Evolutionary conservation across 257 asterid genomes (phyloP), one percentile per base, ranked within the genome.

Genomic region (Ajuga chamaepitys): DNA sequence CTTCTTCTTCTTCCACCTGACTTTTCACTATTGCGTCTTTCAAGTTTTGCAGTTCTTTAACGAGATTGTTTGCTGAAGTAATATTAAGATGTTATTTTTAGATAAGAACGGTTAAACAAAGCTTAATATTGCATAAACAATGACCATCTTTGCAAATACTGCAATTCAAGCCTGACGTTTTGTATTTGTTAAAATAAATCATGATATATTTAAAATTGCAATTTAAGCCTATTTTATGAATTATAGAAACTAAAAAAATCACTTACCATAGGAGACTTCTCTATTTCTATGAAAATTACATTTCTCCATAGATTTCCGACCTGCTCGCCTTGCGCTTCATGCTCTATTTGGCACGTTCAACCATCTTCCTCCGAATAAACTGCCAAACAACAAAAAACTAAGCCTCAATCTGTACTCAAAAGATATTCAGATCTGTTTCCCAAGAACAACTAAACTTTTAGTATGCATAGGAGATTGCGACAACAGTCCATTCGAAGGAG

Each of bases 381-480:
- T 85, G 70, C 5, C 60, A 20, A 65, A 25, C 5, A 28, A 28
- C 2, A n/a, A n/a, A n/a, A n/a, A n/a, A n/a, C n/a, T n/a, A 3
- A 1, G 50, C 12, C 50, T 7, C 12, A 42, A 40, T 28, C 34
- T 2, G n/a, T n/a, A n/a, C n/a, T n/a, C n/a, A n/a, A n/a, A n/a
- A n/a, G n/a, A n/a, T n/a, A n/a, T 3, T 3, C 50, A 10, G 17
- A 80, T 79, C 86, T 81, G 83, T 57, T 66, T 78, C 25, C 73
- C 68, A 3, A 85, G 84, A 68, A 83, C 77, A 11, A 83, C 85
- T 60, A 85, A 64, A 47, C 84, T 85, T 45, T 72, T 85, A 0
- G 87, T 80, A 32, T 82, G 93, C 93, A 82, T 83, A 14, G 93
- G 89, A 28, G 93, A 85, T 45, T 85, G 89, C 0, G 89, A 89